A percentile compares a stretch with the other conserved stretches of the same genome.
Conservation (phyloP, 257 asterid species). For the Handroanthus guayacan region DNA sequence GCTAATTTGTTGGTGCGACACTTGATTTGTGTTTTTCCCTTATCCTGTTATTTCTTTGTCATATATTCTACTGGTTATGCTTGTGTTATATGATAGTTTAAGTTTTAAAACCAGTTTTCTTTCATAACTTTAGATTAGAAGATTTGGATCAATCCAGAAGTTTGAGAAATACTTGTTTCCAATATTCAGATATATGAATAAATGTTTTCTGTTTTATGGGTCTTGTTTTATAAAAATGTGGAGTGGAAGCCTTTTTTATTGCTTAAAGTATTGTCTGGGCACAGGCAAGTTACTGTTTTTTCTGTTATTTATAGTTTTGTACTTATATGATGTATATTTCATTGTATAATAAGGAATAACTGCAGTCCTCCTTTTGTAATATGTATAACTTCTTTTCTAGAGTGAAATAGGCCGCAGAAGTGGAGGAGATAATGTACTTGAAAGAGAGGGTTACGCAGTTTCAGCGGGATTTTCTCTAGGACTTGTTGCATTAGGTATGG, state of each 20-base stretch:
- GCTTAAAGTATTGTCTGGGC: neutral
- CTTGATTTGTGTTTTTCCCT: slow-evolving; percentile 14
- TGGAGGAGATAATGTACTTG: slow-evolving; percentile 99
- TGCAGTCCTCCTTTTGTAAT: slow-evolving; percentile 5
- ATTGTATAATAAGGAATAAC: slow-evolving; percentile 5
- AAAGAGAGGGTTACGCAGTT: slow-evolving; percentile 98
- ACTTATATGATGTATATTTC: slow-evolving; percentile 6
- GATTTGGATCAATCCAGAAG: no score
- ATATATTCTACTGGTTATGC: no score
- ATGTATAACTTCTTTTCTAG: slow-evolving; percentile 49
- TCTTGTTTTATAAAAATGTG: neutral
- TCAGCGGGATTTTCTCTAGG: slow-evolving; percentile 96
- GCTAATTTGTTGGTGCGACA: slow-evolving; percentile 22
- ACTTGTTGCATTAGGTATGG: slow-evolving; percentile 90
- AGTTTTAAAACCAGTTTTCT: no score
- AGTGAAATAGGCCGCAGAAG: slow-evolving; percentile 98
- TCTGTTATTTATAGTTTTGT: slow-evolving; percentile 26
- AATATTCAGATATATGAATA: neutral
- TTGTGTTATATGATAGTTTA: no score
- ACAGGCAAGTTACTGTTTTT: slow-evolving; percentile 16
- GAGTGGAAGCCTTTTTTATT: neutral
- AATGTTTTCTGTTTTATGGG: neutral
- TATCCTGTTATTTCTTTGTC: no score
- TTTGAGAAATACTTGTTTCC: no score
- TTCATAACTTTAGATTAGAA: no score